phyloP scores from a whole-genome alignment of 2,329 filamentous ascomycete species.

The Nigrospora osmanthi region DNA sequence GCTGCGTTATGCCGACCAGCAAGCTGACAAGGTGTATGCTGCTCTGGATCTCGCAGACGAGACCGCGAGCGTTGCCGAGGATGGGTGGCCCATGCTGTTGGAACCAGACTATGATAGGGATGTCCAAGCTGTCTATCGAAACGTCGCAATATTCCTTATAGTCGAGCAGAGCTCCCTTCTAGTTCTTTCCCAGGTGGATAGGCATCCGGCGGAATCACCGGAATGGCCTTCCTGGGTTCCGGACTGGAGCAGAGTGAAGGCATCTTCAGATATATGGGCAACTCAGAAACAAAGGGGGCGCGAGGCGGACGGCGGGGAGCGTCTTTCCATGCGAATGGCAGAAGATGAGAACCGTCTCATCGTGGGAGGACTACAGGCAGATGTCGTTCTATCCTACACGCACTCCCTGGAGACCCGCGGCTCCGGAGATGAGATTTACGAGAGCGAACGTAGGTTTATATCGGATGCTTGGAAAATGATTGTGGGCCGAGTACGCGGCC shows the following conservation, averaged over 20 bases:
- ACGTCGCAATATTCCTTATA: constrained; percentile 2
- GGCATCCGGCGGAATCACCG: background rate
- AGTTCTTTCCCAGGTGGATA: background rate
- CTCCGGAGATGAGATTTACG: constrained; percentile 7
- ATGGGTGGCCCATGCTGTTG: background rate
- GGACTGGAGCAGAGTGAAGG: constrained; percentile 5
- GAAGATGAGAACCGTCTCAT: constrained; percentile 5
- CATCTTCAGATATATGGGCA: constrained; percentile 7
- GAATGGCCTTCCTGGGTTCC: constrained; percentile 8
- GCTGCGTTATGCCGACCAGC: background rate
- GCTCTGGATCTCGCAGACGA: constrained; percentile 1
- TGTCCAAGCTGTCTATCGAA: constrained; percentile 2
- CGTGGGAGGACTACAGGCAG: constrained; percentile 6
- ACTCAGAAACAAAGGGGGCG: constrained; percentile 2
- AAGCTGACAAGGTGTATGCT: background rate
- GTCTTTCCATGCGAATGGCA: constrained; percentile 1
- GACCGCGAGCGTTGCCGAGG: background rate
- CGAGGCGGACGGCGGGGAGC: constrained; percentile 1
- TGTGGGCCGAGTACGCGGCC: background rate
- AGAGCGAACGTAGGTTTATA: constrained; percentile 10
- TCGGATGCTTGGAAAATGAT: constrained; percentile 7
- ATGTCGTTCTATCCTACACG: constrained; percentile 6
- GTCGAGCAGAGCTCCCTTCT: background rate
- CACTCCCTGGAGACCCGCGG: constrained; percentile 10
- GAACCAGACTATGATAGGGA: constrained; percentile 5